These are phyloP conservation scores for Chimonanthus salicifolius DNA, from an alignment of 164 flowering plant species.

Conservation along the genomic window DNA sequence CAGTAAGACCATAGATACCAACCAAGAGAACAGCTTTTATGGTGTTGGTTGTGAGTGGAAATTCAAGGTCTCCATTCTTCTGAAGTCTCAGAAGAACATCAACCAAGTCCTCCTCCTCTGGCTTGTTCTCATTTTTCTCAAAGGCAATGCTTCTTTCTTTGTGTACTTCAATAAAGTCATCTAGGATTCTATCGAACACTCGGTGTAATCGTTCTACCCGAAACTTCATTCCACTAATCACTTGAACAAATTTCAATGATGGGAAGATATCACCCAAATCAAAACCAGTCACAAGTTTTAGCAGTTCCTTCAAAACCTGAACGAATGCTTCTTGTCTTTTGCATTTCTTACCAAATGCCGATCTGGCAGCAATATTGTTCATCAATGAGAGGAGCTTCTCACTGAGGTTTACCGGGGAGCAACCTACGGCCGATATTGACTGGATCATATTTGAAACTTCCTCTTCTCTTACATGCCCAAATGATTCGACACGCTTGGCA, in stretches of 20 bases:
- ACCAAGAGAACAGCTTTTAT: constrained; percentile 5
- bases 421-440: constrained; percentile 7
- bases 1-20: not conserved
- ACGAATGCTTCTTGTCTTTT: constrained; percentile 23
- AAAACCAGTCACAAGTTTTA: not conserved
- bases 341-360: constrained; percentile 18
- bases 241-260: too few species aligned
- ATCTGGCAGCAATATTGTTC: constrained; percentile 8
- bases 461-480: constrained; percentile 30
- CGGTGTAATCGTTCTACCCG: too few species aligned
- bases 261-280: too few species aligned
- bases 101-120: constrained; percentile 5
- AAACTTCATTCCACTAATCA: too few species aligned
- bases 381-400: constrained; percentile 4
- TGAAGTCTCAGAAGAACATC: constrained; percentile 13
- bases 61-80: constrained; percentile 6
- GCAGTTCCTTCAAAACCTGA: constrained; percentile 4
- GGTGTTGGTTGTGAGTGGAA: not conserved
- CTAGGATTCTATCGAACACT: too few species aligned
- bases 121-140: too few species aligned
- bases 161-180: too few species aligned
- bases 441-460: constrained; percentile 17
- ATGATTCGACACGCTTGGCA: constrained; percentile 26
- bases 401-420: constrained; percentile 15
- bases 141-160: too few species aligned